Evolutionary conservation across 2,329 filamentous ascomycete species (phyloP).

Genomic region (Hysterium pulicare): DNA sequence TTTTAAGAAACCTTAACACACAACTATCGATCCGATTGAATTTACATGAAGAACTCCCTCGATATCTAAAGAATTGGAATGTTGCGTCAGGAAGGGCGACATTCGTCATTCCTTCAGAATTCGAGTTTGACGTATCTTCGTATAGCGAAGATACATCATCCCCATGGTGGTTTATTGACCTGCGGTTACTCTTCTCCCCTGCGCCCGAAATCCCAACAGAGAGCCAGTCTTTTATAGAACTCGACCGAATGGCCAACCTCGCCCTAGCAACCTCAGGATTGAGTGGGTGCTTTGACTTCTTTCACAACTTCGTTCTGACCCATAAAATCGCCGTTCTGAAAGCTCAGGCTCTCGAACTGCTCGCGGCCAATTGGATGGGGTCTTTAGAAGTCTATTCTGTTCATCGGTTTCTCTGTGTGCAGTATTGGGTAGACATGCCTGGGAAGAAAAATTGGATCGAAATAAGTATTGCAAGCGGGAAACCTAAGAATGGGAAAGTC

Average conservation of each 20-base stretch:
- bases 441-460: conserved; percentile 87
- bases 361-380: conserved; percentile 70
- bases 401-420: conserved; percentile 77
- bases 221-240: conserved; percentile 55
- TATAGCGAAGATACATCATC: conserved; percentile 78
- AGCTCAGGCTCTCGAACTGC: conserved; percentile 71
- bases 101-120: conserved; percentile 78
- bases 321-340: conserved; percentile 83
- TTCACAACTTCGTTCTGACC: conserved; percentile 85
- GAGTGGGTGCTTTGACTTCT: conserved; percentile 74
- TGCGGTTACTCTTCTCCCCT: conserved; percentile 78
- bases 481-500: conserved; percentile 29
- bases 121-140: conserved; percentile 89
- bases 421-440: conserved; percentile 78
- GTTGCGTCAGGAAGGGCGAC: conserved; percentile 86
- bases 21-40: conserved; percentile 79
- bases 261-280: conserved; percentile 68
- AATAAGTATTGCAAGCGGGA: conserved; percentile 72
- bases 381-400: conserved; percentile 74
- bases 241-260: conserved; percentile 72
- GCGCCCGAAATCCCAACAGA: conserved; percentile 58
- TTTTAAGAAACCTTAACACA: conserved; percentile 78
- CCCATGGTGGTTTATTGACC: conserved; percentile 92
- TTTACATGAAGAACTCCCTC: conserved; percentile 76
- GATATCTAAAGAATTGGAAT: conserved; percentile 71